Evolutionary conservation across 176 grass and related monocot genomes (phyloP), one percentile per base, ranked within the genome.

Genomic region (Saccharum officinarum): DNA sequence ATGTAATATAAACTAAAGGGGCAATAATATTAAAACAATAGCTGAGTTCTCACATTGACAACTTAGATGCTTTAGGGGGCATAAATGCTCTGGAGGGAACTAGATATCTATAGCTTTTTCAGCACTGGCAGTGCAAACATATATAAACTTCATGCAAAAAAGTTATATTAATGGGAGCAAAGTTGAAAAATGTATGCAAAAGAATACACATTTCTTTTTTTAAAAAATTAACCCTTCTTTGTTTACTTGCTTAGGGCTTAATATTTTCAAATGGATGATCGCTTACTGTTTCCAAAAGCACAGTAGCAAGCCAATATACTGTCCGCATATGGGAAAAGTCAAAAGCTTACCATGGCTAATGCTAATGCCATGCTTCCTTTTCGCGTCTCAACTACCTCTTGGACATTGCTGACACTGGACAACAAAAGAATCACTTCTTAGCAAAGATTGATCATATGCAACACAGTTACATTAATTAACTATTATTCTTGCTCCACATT

Each of bases 341-440:
- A 85, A 38, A 68, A 88, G 60, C 73, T 86, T 92, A 98, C 97
- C 97, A 98, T 98, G 4, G 93, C 93, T 76, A 98, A 64, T 87
- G 93, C 97, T 62, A 85, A 78, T 74, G 87, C 68, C 92, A 98
- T 94, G 89, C 85, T 95, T 90, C 90, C 97, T 88, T 92, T 98
- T 85, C 90, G 91, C 12, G 89, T 84, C 37, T 88, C 72, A 69
- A 98, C 93, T 61, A 98, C 93, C 20, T 91, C 93, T 67, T 90
- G 83, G 74, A 98, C 97, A 91, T 98, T 95, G 49, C 86, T 76
- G 46, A 98, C 74, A 86, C 97, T 95, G 85, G 71, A 86, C 36
- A 83, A 80, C 14, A 46, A 22, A 34, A 71, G 78, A 75, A 57
- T 60, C 37, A 66, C 75, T 61, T 75, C 30, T 89, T 70, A 72